A percentile compares a stretch with the other conserved stretches of the same genome.
phyloP scores from a whole-genome alignment of 2,329 filamentous ascomycete species.

The Byssochlamys sp. region DNA sequence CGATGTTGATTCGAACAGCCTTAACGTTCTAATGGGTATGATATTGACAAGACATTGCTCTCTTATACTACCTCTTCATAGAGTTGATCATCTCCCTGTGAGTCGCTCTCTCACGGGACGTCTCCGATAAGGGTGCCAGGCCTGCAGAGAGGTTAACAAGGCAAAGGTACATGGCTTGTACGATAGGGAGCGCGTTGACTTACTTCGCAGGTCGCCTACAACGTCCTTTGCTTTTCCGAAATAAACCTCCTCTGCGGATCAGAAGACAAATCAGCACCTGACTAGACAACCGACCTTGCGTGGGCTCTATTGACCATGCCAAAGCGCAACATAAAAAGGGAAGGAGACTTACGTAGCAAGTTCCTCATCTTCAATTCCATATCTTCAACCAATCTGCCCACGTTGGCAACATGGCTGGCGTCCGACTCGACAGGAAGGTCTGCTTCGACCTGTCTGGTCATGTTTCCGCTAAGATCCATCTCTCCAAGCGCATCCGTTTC shows the following conservation, averaged over 20 bases:
- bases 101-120: conserved; percentile 69
- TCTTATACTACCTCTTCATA: conserved; percentile 34
- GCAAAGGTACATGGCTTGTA: background rate
- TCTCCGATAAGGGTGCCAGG: conserved; percentile 72
- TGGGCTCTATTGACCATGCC: conserved; percentile 9
- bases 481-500: conserved; percentile 60
- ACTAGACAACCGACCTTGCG: background rate
- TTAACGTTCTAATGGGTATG: background rate
- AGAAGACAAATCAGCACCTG: conserved; percentile 4
- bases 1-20: background rate
- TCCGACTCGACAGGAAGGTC: conserved; percentile 84
- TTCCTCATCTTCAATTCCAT: conserved; percentile 99
- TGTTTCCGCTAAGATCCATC: conserved; percentile 90
- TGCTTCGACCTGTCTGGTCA: conserved; percentile 92
- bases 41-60: background rate
- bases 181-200: conserved; percentile 16
- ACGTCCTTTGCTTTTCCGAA: conserved; percentile 99
- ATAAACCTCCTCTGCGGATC: conserved; percentile 71
- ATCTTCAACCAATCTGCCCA: conserved; percentile 88
- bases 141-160: conserved; percentile 28
- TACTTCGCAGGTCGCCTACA: conserved; percentile 84
- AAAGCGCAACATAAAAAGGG: background rate
- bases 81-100: conserved; percentile 77
- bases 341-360: conserved; percentile 53
- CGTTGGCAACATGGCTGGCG: conserved; percentile 88